Evolutionary conservation across 2,329 filamentous ascomycete species (phyloP).

Genomic region (Colletotrichum lupini): DNA sequence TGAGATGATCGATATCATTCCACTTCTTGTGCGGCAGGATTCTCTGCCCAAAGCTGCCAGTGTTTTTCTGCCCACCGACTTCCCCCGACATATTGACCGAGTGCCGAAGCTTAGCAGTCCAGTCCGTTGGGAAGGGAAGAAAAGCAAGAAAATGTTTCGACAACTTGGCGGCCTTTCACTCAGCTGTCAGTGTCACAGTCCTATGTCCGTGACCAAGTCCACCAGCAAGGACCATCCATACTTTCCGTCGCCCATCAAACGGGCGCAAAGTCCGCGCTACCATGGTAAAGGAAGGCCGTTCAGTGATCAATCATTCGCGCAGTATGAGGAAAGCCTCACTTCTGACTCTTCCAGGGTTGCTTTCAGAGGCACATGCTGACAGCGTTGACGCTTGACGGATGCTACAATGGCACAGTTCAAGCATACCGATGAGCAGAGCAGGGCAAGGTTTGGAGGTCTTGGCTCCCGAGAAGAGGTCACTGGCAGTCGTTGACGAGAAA

Average conservation of each 20-base stretch:
- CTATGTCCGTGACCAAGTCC: background rate
- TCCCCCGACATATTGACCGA: background rate
- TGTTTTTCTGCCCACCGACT: background rate
- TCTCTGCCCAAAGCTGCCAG: background rate
- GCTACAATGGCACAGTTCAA: background rate
- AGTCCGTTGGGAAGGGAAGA: background rate
- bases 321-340: background rate
- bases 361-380: background rate
- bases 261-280: conserved; percentile 1
- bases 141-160: background rate
- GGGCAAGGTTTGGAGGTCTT: background rate
- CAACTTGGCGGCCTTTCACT: background rate
- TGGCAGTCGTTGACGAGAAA: conserved; percentile 19
- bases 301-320: background rate
- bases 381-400: background rate
- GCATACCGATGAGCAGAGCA: background rate
- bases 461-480: conserved; percentile 17
- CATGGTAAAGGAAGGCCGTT: background rate
- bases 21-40: background rate
- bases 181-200: conserved; percentile 13
- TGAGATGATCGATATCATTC: background rate
- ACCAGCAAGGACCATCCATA: background rate
- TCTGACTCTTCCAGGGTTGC: background rate
- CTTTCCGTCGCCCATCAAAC: background rate
- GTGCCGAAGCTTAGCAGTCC: background rate